Evolutionary conservation across 148 eudicot genomes (phyloP), one percentile per base, ranked within the genome.

Genomic region (Silene latifolia): DNA sequence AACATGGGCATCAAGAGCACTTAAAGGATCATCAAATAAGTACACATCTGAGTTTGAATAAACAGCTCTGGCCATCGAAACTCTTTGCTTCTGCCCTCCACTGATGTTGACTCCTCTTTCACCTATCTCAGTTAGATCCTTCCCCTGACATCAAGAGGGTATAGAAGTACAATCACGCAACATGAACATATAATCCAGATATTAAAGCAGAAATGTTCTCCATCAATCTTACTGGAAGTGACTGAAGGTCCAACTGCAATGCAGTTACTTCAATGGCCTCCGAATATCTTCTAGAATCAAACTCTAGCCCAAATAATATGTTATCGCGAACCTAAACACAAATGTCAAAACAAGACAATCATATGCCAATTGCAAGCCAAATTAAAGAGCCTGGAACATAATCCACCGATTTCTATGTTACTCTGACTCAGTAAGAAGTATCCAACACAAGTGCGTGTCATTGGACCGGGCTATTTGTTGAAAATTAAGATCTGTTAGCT

Each of bases 21-120:
- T 91, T 79, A 94, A 83, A 77, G 98, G 98, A 75, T 94, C 98
- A 83, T 94, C 98, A 82, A 94, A 94, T 67, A 94, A 78, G 81
- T 82, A 94, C 44, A 94, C 93, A 90, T 91, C 98, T 56, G 98
- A 88, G 67, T 91, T 71, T 54, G 98, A 87, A 79, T 94, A 94
- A n/a, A 94, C 97, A 81, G 98, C 98, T 77, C 98, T 80, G 74
- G 98, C 98, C 92, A 94, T 85, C 29, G 98, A 94, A 61, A 94
- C 96, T 81, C 97, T 86, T 82, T 94, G 98, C 85, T 91, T 94
- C 78, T 94, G 97, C 64, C 98, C 98, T 69, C 98, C 98, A 74
- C 98, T 94, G 56, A 94, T 94, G 69, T 89, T 94, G 72, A 94
- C 98, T 78, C 98, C 98, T 80, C 98, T 87, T 87, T 94, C 98